Evolutionary conservation across 441 rosid genomes (phyloP).

Genomic region (Euphorbia schlechtendalii): DNA sequence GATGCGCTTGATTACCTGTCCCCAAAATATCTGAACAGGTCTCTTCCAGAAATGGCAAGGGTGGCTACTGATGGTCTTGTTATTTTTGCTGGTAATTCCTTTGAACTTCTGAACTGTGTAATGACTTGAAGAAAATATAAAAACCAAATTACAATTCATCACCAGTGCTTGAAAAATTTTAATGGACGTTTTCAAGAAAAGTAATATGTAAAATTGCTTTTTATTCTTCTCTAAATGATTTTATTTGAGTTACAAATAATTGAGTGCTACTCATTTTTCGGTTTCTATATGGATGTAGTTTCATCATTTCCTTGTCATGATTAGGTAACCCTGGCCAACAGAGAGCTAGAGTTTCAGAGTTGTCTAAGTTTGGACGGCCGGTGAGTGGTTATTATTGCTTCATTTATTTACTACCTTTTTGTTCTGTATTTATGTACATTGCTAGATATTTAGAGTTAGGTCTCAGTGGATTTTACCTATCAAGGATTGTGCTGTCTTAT

Average conservation of each 20-base stretch:
- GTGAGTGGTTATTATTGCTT: constrained; percentile 34
- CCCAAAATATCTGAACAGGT: constrained; percentile 60
- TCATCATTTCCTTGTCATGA: neutral
- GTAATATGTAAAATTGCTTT: neutral
- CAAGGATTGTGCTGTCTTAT: neutral
- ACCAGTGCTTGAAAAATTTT: neutral
- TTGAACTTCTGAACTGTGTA: neutral
- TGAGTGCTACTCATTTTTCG: neutral
- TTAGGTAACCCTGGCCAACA: constrained; percentile 70
- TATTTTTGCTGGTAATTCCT: constrained; percentile 44
- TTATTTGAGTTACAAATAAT: neutral
- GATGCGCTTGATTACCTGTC: constrained; percentile 70
- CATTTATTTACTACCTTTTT: neutral
- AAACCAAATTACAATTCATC: too few relatives aligned
- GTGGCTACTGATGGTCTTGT: constrained; percentile 58
- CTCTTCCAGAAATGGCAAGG: constrained; percentile 61
- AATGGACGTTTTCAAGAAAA: neutral
- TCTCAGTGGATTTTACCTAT: neutral
- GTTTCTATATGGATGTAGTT: neutral
- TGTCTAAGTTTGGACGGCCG: constrained; percentile 75
- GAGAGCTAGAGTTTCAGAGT: constrained; percentile 58
- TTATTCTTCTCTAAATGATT: neutral
- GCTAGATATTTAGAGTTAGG: neutral
- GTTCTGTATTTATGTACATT: too few relatives aligned
- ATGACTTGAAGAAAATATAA: neutral